Conservation (phyloP, 2,329 filamentous ascomycete species). For the Colletotrichum lindemuthianum region DNA sequence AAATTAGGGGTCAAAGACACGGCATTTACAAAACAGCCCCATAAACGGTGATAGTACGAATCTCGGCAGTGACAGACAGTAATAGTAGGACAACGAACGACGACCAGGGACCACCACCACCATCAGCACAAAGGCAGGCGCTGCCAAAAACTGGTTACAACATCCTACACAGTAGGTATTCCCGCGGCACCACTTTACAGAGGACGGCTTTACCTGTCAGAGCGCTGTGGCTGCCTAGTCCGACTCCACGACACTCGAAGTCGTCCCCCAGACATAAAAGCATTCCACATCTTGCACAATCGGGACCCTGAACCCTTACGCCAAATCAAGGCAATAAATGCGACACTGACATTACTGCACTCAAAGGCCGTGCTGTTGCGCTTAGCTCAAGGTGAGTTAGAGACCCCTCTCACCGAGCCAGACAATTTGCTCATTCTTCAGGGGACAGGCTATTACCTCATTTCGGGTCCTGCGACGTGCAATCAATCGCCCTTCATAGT, state of each 20-base stretch:
- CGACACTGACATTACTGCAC: not conserved
- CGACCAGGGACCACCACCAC: no score
- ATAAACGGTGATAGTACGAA: no score
- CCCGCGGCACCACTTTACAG: no score
- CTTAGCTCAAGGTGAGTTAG: no score
- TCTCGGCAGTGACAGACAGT: no score
- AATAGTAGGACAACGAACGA: no score
- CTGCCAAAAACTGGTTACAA: no score
- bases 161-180: no score
- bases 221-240: slow-evolving; percentile 31
- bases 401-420: not conserved
- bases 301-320: not conserved
- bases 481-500: slow-evolving; percentile 9
- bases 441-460: slow-evolving; percentile 5
- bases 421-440: slow-evolving; percentile 5
- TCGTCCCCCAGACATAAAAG: slow-evolving; percentile 18
- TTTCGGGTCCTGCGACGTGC: slow-evolving; percentile 9
- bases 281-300: not conserved
- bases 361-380: no score
- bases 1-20: no score
- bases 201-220: slow-evolving; percentile 10
- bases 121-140: no score
- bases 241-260: slow-evolving; percentile 8
- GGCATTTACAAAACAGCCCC: no score
- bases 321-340: not conserved